Conservation (phyloP, 2,329 filamentous ascomycete species). For the Neonectria ditissima region DNA sequence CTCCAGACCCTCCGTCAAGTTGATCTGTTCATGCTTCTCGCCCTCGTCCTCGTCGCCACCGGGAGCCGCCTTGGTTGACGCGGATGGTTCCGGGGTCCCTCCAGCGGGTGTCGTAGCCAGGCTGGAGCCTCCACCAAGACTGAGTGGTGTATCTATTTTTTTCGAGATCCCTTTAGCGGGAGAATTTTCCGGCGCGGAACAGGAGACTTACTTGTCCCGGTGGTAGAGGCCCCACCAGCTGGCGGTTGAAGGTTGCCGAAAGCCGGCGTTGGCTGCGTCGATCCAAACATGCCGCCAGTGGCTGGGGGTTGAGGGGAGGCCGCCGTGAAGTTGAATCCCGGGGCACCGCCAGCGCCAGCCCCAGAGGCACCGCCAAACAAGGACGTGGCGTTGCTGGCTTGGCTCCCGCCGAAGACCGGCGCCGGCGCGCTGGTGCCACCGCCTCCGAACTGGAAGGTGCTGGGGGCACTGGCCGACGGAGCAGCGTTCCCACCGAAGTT, state of each 20-base stretch:
- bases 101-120: conserved; percentile 70
- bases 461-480: conserved; percentile 41
- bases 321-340: conserved; percentile 56
- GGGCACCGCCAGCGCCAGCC: conserved; percentile 45
- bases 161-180: conserved; percentile 58
- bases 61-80: conserved; percentile 58
- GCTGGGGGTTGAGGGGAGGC: conserved; percentile 45
- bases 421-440: conserved; percentile 39
- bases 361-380: conserved; percentile 49
- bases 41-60: conserved; percentile 62
- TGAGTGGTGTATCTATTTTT: conserved; percentile 65
- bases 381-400: conserved; percentile 40
- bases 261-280: conserved; percentile 49
- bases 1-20: conserved; percentile 75
- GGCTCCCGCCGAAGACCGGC: conserved; percentile 46
- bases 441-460: conserved; percentile 55
- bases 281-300: conserved; percentile 49
- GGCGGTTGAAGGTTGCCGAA: conserved; percentile 57
- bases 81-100: conserved; percentile 68
- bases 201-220: conserved; percentile 60
- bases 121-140: conserved; percentile 70
- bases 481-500: conserved; percentile 52
- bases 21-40: conserved; percentile 75
- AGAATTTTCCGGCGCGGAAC: conserved; percentile 56
- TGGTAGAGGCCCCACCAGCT: conserved; percentile 57